Evolutionary conservation across 176 grass and related monocot species (phyloP).

Genomic region (Eremochloa ophiuroides): DNA sequence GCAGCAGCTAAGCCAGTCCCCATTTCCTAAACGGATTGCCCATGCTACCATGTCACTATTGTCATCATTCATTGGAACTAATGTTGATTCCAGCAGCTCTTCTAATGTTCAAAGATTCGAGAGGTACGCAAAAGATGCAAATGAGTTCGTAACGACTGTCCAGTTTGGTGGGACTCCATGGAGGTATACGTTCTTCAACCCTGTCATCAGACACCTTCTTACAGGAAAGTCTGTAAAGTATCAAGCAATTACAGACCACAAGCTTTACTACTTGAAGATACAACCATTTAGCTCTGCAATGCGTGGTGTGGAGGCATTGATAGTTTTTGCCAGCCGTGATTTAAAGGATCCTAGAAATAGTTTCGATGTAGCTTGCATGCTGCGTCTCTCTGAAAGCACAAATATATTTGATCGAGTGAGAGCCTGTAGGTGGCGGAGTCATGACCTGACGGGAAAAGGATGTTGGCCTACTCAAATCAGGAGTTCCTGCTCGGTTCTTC

Average conservation of each 20-base stretch:
- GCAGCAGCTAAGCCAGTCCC: neutral
- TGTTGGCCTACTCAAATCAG: too few species aligned
- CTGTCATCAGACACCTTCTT: constrained; percentile 16
- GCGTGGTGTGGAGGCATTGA: constrained; percentile 10
- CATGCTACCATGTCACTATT: neutral
- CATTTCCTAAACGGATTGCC: neutral
- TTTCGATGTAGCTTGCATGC: neutral
- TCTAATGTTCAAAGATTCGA: neutral
- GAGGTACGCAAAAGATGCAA: neutral
- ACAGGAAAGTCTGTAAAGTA: constrained; percentile 4
- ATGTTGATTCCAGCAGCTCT: neutral
- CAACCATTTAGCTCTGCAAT: neutral
- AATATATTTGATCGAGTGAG: constrained; percentile 15
- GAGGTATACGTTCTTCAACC: constrained; percentile 2
- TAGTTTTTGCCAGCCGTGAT: neutral
- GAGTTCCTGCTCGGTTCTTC: too few species aligned
- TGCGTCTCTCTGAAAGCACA: constrained; percentile 14
- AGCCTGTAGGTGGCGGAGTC: too few species aligned
- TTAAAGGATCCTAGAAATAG: neutral
- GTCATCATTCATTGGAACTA: neutral
- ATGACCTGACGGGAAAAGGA: too few species aligned
- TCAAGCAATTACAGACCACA: neutral
- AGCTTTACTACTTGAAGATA: neutral
- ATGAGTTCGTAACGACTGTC: neutral
- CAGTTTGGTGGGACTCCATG: neutral